Percentiles rank a stretch among this genome's conserved stretches.
phyloP scores from a whole-genome alignment of 1,139 yeast species.

The Geotrichum cucujoidarum region DNA sequence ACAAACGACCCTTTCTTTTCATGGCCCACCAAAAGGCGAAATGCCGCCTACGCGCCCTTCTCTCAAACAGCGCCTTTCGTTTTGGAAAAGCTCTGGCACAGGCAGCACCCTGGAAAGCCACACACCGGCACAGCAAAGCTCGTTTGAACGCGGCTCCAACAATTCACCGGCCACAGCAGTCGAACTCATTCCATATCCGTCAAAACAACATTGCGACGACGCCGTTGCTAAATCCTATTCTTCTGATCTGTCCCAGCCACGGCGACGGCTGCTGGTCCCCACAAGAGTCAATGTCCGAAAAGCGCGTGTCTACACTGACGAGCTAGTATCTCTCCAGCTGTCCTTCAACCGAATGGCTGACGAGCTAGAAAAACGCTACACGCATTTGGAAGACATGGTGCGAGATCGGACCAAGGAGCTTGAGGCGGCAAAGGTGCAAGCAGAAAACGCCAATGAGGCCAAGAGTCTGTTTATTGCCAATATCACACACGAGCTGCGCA shows the following conservation, averaged over 20 bases:
- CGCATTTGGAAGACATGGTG: conserved; percentile 85
- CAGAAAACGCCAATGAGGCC: conserved; percentile 92
- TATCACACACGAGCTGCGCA: conserved; percentile 89
- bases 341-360: conserved; percentile 91
- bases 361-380: conserved; percentile 76
- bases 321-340: conserved; percentile 77
- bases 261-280: conserved; percentile 14
- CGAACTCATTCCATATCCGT: not conserved
- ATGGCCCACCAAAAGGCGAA: too few relatives aligned
- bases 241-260: not conserved
- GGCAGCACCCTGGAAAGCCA: not conserved
- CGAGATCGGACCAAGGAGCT: conserved; percentile 79
- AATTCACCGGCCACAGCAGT: not conserved
- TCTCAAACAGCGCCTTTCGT: not conserved
- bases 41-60: not conserved
- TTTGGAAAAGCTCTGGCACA: not conserved
- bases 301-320: conserved; percentile 64
- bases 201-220: not conserved
- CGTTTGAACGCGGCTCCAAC: not conserved
- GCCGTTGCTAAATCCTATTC: too few relatives aligned
- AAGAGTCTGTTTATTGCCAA: conserved; percentile 93
- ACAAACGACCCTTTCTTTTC: conserved; percentile 37
- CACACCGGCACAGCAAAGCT: not conserved
- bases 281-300: conserved; percentile 16
- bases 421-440: conserved; percentile 83